Evolutionary conservation across 768 basidiomycete genomes (phyloP), one percentile per base, ranked within the genome.

Genomic region (Lenzites betulinus): DNA sequence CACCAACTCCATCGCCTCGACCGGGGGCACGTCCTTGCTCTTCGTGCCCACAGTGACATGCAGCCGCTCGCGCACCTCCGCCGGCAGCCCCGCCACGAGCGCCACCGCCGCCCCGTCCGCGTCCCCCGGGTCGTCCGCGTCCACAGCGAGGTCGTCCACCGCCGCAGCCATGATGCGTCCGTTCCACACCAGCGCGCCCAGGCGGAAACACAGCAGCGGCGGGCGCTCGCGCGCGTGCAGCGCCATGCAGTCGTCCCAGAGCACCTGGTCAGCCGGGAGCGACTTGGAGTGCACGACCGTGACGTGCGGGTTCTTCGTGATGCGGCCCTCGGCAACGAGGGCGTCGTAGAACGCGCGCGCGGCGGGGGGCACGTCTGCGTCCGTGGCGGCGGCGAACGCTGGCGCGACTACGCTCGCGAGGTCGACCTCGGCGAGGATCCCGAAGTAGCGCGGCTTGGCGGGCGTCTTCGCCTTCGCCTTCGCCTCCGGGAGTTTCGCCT

Each of bases 41-140:
- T 69, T 67, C 16, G 92, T 95, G 8, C 92, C 97, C 6, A 98
- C 86, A 0, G 97, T 98, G 56, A 98, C 82, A 70, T 98, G 97
- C 67, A 95, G 72, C 58, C 82, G 61, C 7, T 74, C 66, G 55
- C 76, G 76, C 12, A 89, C 64, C 13, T 81, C 78, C 6, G 76
- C 70, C 0, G 81, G 76, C 16, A 93, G 66, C 38, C 64, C 54
- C 15, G 74, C 71, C 7, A 87, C 60, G 50, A 92, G 87, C 51
- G 75, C 75, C 6, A 73, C 66, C 4, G 77, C 82, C 26, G 75
- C 75, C 57, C 77, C 74, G 26, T 74, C 72, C 2, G 55, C 68
- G 15, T 68, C 70, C 26, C 63, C 67, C 9, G 68, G 74, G 2
- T 69, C 74, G 2, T 69, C 76, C 0, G 72, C 64, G 5, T 35